phyloP scores from a whole-genome alignment of 169 alveolate genomes.

The Blepharisma undulans region DNA sequence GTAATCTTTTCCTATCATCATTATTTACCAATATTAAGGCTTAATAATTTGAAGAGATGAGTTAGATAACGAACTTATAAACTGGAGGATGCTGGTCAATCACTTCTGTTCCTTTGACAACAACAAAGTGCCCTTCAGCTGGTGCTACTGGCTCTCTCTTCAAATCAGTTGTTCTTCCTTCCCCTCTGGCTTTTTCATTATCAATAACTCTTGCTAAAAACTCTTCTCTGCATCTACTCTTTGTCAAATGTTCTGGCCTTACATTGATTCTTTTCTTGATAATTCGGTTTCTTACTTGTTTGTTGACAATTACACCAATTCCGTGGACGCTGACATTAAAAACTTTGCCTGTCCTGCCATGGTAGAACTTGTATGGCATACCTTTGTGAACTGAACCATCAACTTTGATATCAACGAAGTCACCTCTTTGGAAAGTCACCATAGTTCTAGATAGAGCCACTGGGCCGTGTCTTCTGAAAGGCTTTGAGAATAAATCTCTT shows the following conservation, averaged over 20 bases:
- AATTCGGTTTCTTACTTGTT: conserved; percentile 96
- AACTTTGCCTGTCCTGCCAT: conserved; percentile 98
- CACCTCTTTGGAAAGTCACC: conserved; percentile 93
- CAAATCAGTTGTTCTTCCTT: conserved; percentile 88
- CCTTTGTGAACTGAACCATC: conserved; percentile 98
- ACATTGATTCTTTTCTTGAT: conserved; percentile 96
- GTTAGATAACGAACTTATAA: conserved; percentile 14
- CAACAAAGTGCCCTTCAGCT: conserved; percentile 22
- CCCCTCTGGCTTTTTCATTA: conserved; percentile 90
- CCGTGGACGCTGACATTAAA: conserved; percentile 96
- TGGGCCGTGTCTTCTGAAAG: conserved; percentile 95
- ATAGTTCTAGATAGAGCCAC: conserved; percentile 93
- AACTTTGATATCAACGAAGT: conserved; percentile 96
- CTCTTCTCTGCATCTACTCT: conserved; percentile 95
- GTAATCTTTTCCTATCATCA: neutral
- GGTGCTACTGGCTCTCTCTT: conserved; percentile 28
- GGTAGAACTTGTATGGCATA: conserved; percentile 98
- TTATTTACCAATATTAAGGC: neutral
- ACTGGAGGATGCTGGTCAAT: conserved; percentile 19
- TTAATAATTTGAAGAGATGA: neutral
- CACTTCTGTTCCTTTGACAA: neutral
- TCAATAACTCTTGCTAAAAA: conserved; percentile 93
- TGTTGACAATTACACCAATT: conserved; percentile 96
- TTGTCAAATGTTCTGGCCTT: conserved; percentile 96
- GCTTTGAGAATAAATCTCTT: conserved; percentile 96